These are phyloP conservation scores for Boletellus deceptivus DNA, from an alignment of 1,284 basidiomycete genomes.

Conservation along the genomic window DNA sequence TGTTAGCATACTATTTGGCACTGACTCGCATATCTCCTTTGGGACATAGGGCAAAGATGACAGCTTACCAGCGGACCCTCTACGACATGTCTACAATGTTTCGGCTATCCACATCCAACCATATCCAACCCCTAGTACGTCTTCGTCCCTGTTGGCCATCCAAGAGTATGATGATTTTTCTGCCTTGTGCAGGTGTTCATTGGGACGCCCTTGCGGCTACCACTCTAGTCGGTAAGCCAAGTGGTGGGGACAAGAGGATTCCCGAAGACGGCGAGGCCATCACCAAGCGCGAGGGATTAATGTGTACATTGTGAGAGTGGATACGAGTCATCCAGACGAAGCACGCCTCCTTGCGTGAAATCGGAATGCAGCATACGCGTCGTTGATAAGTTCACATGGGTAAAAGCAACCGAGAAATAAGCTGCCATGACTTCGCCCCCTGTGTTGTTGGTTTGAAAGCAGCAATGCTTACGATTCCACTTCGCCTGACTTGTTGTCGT, in stretches of 20 bases:
- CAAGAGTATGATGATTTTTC: conserved; percentile 44
- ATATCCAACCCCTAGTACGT: conserved; percentile 61
- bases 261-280: conserved; percentile 42
- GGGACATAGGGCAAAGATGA: not conserved
- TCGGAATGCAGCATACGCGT: conserved; percentile 78
- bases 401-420: too few species aligned
- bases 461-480: conserved; percentile 43
- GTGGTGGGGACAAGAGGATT: conserved; percentile 67
- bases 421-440: too few species aligned
- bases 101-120: conserved; percentile 51
- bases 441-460: too few species aligned
- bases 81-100: conserved; percentile 47
- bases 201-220: conserved; percentile 69
- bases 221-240: conserved; percentile 56
- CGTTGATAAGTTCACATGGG: conserved; percentile 65
- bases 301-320: conserved; percentile 15
- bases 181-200: conserved; percentile 69
- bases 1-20: conserved; percentile 33
- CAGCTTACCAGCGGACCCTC: conserved; percentile 64
- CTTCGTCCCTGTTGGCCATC: conserved; percentile 49
- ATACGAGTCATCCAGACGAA: conserved; percentile 64
- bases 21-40: conserved; percentile 33
- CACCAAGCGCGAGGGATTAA: conserved; percentile 32
- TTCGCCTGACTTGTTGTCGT: conserved; percentile 67
- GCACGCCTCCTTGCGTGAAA: conserved; percentile 49